A percentile compares a stretch with the other conserved stretches of the same genome.
Evolutionary conservation across 129 eudicot genomes (phyloP).

Genomic region (Ambrosia artemisiifolia): DNA sequence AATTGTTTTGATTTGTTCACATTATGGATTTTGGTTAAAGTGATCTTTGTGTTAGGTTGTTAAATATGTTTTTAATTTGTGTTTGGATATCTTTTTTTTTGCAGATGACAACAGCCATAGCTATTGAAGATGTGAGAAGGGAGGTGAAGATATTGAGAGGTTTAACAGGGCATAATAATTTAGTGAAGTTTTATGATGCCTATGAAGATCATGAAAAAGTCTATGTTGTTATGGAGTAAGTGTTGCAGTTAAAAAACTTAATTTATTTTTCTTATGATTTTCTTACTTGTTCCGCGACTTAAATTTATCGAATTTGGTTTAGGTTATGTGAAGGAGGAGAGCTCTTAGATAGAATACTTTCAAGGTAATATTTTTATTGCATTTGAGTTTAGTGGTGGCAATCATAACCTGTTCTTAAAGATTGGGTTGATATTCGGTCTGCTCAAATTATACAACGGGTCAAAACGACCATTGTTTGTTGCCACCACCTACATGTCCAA

Average conservation of each 20-base stretch:
- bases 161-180: conserved; percentile 75
- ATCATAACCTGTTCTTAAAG: neutral
- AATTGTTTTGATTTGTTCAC: neutral
- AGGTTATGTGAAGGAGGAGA: conserved; percentile 99
- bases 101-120: conserved; percentile 95
- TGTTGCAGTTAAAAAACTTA: neutral
- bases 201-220: conserved; percentile 81
- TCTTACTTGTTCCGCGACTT: neutral
- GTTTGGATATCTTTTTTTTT: conserved; percentile 5
- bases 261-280: neutral
- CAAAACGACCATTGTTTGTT: neutral
- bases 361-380: conserved; percentile 52
- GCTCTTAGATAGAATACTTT: conserved; percentile 78
- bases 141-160: conserved; percentile 88
- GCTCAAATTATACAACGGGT: neutral
- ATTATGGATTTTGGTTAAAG: conserved; percentile 3
- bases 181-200: conserved; percentile 81
- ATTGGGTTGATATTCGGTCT: neutral
- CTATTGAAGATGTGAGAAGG: conserved; percentile 92
- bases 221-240: conserved; percentile 97
- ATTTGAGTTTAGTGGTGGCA: neutral
- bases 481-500: neutral
- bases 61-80: neutral
- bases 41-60: neutral
- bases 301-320: conserved; percentile 8